Evolutionary conservation across 805 yeast species (phyloP), one percentile per base, ranked within the genome.

Genomic region (Candida glaebosa): DNA sequence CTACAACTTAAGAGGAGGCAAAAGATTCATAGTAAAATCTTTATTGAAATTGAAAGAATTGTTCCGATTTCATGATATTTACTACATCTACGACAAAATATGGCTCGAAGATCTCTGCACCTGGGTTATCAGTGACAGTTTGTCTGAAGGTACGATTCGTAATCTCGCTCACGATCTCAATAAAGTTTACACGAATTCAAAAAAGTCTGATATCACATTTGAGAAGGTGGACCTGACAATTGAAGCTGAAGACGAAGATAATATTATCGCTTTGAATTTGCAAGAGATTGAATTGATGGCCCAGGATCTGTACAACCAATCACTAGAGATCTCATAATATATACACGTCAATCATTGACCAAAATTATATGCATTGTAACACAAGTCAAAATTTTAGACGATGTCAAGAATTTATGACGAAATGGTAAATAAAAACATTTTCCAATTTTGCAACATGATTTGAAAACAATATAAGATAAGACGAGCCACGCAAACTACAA

Each of bases 61-160:
- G 8, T 90, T 90, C 60, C 72, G 96, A 44, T 84, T 67, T 55
- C 95, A 88, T 56, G 95, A 88, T 53, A 75, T 84, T 16, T 88
- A 88, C 57, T 87, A 88, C 56, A 88, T 87, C 4, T 90, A 90
- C 58, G 85, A 85, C 55, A 80, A 79, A 54, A 73, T 89, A 0
- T 73, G 87, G 69, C 50, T 88, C 4, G 88, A 85, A 52, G 96
- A 90, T 57, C 67, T 87, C 47, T 73, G 86, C 43, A 68, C 82
- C 12, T 90, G 95, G 95, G 58, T 84, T 14, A 67, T 84, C 17
- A 64, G 75, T 42, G 81, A 78, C 39, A 71, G 71, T 33, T 80
- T 87, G 31, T 71, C 71, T 46, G 90, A 84, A 48, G 67, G 61
- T 30, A 73, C 76, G 18, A 54, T 88, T 18, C 67, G 87, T 42